A percentile compares a stretch with the other conserved stretches of the same genome.
Evolutionary conservation across 345 rosid genomes (phyloP).

Genomic region (Psidium friedrichsthalianum): DNA sequence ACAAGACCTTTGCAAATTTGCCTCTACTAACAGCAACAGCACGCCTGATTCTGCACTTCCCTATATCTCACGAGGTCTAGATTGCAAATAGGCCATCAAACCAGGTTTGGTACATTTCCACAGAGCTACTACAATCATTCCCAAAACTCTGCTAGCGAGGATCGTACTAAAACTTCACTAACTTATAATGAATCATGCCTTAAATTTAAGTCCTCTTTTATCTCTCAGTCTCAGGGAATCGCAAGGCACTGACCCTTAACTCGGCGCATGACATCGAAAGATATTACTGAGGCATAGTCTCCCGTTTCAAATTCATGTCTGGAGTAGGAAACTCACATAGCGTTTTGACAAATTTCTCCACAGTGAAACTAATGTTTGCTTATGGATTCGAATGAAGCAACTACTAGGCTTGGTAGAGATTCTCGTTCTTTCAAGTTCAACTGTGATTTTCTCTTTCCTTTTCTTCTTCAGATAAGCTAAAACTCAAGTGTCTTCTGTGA

Average conservation of each 20-base stretch:
- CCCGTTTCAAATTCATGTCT: neutral
- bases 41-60: neutral
- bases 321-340: neutral
- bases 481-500: neutral
- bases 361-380: neutral
- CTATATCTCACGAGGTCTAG: neutral
- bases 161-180: neutral
- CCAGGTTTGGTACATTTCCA: neutral
- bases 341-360: neutral
- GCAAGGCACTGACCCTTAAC: neutral
- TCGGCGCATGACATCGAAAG: neutral
- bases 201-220: neutral
- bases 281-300: neutral
- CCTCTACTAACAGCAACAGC: neutral
- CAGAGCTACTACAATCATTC: neutral
- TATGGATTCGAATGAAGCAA: neutral
- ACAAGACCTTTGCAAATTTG: neutral
- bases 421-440: neutral
- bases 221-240: neutral
- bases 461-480: neutral
- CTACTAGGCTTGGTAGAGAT: neutral
- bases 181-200: neutral
- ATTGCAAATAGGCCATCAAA: neutral
- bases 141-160: neutral
- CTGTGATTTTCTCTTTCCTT: neutral